phyloP scores from a whole-genome alignment of 2,329 filamentous ascomycete genomes.

The Cercospora sp. region DNA sequence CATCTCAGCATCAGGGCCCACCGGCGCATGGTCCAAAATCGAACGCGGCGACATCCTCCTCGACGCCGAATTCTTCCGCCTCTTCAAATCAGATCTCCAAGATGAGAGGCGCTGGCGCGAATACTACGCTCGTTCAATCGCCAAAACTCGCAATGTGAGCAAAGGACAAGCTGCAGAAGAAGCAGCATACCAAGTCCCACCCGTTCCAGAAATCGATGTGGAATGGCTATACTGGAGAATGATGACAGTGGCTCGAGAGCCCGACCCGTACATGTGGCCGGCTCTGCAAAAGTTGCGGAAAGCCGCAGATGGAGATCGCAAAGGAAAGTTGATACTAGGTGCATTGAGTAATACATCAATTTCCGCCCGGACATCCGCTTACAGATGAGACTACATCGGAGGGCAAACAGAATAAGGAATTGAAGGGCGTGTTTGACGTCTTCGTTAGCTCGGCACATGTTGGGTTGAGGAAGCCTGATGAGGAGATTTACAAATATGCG shows the following conservation, averaged over 20 bases:
- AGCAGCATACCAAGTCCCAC: constrained; percentile 48
- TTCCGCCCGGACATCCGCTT: constrained; percentile 72
- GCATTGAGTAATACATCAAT: constrained; percentile 89
- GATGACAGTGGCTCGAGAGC: constrained; percentile 71
- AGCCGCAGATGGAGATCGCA: constrained; percentile 32
- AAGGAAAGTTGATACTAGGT: constrained; percentile 65
- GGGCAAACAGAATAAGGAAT: constrained; percentile 48
- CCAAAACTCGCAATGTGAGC: constrained; percentile 29
- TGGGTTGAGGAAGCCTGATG: constrained; percentile 83
- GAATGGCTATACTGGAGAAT: constrained; percentile 85
- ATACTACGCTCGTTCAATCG: constrained; percentile 48
- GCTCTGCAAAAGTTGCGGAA: constrained; percentile 68
- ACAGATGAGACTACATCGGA: constrained; percentile 51
- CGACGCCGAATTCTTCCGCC: constrained; percentile 71
- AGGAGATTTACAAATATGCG: constrained; percentile 75
- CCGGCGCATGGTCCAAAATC: constrained; percentile 83
- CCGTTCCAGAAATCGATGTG: constrained; percentile 72
- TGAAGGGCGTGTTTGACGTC: constrained; percentile 74
- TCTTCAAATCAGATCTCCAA: constrained; percentile 74
- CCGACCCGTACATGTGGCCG: constrained; percentile 87
- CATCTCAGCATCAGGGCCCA: constrained; percentile 74
- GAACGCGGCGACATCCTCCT: constrained; percentile 81
- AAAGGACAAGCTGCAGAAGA: constrained; percentile 48
- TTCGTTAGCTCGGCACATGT: constrained; percentile 86
- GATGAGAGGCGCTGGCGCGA: constrained; percentile 66